These are phyloP conservation scores for Taphrina flavorubra DNA, from an alignment of 1,139 yeast genomes.

Conservation along the genomic window DNA sequence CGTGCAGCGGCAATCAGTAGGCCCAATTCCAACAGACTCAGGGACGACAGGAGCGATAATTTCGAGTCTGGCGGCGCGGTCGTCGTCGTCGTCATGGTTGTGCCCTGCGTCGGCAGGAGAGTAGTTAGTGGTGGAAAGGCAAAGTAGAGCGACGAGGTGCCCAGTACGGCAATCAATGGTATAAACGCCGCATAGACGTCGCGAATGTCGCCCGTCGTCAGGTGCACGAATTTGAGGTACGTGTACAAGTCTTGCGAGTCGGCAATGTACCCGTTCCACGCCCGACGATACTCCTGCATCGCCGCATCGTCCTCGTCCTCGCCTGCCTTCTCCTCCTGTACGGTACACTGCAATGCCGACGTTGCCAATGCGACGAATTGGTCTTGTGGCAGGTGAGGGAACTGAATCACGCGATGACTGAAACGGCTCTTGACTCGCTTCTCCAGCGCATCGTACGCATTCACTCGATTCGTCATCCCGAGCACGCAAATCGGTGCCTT, in stretches of 20 bases:
- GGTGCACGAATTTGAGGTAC: constrained; percentile 43
- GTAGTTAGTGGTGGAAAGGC: constrained; percentile 12
- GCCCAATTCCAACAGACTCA: constrained; percentile 45
- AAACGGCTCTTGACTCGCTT: constrained; percentile 90
- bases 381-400: constrained; percentile 56
- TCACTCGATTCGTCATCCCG: constrained; percentile 76
- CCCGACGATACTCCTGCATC: constrained; percentile 49
- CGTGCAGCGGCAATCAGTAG: constrained; percentile 76
- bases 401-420: constrained; percentile 73
- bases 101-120: constrained; percentile 1
- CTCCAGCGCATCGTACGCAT: constrained; percentile 78
- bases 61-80: constrained; percentile 10
- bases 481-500: constrained; percentile 78
- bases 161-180: constrained; percentile 19
- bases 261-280: constrained; percentile 63
- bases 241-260: constrained; percentile 35
- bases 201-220: constrained; percentile 43
- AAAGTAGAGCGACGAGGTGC: constrained; percentile 12
- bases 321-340: no score
- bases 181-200: constrained; percentile 40
- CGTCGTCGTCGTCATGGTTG: not conserved
- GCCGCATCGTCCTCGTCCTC: constrained; percentile 43
- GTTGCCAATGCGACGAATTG: constrained; percentile 51
- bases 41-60: constrained; percentile 37
- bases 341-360: constrained; percentile 39